Conservation (phyloP, 805 yeast species). For the Candida fluviatilis region DNA sequence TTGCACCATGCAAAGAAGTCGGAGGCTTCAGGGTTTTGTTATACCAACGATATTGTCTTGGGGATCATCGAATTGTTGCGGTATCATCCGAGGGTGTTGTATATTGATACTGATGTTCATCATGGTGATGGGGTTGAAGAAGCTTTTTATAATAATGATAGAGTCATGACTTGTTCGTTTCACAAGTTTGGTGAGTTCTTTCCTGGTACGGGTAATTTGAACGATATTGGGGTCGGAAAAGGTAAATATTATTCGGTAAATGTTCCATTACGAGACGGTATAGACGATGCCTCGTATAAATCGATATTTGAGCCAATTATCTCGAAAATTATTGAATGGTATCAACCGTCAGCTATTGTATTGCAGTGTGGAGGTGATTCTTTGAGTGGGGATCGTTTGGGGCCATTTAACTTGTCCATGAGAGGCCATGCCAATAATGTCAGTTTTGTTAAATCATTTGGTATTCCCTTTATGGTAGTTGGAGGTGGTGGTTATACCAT, state of each 20-base stretch:
- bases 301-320: slow-evolving; percentile 89
- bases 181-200: slow-evolving; percentile 96
- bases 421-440: slow-evolving; percentile 96
- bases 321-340: slow-evolving; percentile 71
- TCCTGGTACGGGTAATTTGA: slow-evolving; percentile 95
- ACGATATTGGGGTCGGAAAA: slow-evolving; percentile 85
- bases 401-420: slow-evolving; percentile 92
- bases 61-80: slow-evolving; percentile 82
- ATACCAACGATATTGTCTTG: slow-evolving; percentile 88
- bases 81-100: slow-evolving; percentile 87
- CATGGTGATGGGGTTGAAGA: slow-evolving; percentile 99
- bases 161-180: slow-evolving; percentile 95
- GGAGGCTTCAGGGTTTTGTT: slow-evolving; percentile 95
- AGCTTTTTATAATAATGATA: slow-evolving; percentile 90
- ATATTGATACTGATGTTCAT: slow-evolving; percentile 92
- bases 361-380: slow-evolving; percentile 99
- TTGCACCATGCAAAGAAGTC: slow-evolving; percentile 96
- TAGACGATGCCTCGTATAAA: slow-evolving; percentile 85
- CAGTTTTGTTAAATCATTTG: slow-evolving; percentile 76
- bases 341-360: slow-evolving; percentile 92
- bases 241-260: slow-evolving; percentile 88
- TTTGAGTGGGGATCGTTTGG: slow-evolving; percentile 89
- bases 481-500: slow-evolving; percentile 99
- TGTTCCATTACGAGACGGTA: slow-evolving; percentile 93
- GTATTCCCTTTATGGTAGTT: slow-evolving; percentile 85